phyloP scores from a whole-genome alignment of 2,329 filamentous ascomycete species.

The Emergomyces africanus region DNA sequence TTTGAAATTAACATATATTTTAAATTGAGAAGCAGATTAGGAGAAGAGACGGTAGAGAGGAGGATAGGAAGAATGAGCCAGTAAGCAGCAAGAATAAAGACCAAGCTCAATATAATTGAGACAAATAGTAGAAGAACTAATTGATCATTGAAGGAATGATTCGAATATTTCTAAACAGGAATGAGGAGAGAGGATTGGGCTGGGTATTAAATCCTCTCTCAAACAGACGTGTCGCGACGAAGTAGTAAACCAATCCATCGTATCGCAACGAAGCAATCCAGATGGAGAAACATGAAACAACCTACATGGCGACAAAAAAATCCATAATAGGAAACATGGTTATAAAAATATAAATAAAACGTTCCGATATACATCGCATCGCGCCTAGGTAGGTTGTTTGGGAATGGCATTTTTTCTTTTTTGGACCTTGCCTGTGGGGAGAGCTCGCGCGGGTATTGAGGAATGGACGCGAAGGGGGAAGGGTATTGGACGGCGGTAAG shows the following conservation, averaged over 20 bases:
- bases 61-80: not conserved
- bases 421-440: not conserved
- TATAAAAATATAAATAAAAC: not conserved
- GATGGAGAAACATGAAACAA: constrained; percentile 21
- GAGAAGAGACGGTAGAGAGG: not conserved
- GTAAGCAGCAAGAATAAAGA: not conserved
- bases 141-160: constrained; percentile 7
- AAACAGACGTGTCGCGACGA: constrained; percentile 2
- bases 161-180: constrained; percentile 1
- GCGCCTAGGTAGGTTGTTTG: not conserved
- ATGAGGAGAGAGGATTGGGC: constrained; percentile 5
- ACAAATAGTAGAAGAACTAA: constrained; percentile 7
- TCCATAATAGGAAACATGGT: constrained; percentile 17
- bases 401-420: not conserved
- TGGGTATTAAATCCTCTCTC: constrained; percentile 28
- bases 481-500: not conserved
- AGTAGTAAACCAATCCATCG: not conserved
- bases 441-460: not conserved
- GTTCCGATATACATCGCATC: not conserved
- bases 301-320: not conserved
- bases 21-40: not conserved
- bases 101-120: not conserved
- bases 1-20: not conserved
- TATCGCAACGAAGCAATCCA: not conserved
- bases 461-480: not conserved